Conservation (phyloP, 257 asterid genomes). For the Nicotiana sylvestris region DNA sequence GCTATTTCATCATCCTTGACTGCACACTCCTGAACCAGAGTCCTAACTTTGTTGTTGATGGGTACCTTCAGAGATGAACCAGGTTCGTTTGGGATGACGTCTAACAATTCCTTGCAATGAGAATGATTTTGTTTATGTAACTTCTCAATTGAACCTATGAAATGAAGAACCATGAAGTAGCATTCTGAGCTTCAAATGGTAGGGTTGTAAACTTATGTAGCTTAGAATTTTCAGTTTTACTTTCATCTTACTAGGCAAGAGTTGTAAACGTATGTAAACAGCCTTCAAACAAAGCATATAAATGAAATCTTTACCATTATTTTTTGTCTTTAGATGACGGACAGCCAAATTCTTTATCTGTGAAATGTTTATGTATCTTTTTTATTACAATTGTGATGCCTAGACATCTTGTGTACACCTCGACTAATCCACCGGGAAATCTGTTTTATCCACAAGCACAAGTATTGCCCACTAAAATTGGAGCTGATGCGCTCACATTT, state of each 20-base stretch:
- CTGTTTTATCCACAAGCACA: neutral
- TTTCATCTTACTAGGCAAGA: slow-evolving; percentile 4
- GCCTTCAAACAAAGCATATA: neutral
- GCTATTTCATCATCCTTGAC: too few relatives aligned
- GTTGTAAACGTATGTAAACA: neutral
- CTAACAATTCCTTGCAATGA: slow-evolving; percentile 15
- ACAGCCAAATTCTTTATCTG: neutral
- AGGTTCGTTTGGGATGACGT: too few relatives aligned
- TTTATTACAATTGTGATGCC: neutral
- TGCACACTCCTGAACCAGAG: too few relatives aligned
- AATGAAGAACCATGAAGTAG: neutral
- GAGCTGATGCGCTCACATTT: too few relatives aligned
- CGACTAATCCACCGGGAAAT: neutral
- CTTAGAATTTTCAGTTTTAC: neutral
- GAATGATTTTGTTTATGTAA: slow-evolving; percentile 1
- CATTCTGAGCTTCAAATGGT: neutral
- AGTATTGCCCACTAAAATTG: too few relatives aligned
- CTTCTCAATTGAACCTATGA: slow-evolving; percentile 1
- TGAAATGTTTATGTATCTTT: neutral
- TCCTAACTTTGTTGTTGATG: too few relatives aligned
- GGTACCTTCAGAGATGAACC: too few relatives aligned
- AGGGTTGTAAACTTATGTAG: neutral
- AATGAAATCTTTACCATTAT: neutral
- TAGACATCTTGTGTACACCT: neutral
- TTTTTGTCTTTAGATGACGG: neutral